Conservation (phyloP, 805 yeast species). For the Pichia gijzeniarum region DNA sequence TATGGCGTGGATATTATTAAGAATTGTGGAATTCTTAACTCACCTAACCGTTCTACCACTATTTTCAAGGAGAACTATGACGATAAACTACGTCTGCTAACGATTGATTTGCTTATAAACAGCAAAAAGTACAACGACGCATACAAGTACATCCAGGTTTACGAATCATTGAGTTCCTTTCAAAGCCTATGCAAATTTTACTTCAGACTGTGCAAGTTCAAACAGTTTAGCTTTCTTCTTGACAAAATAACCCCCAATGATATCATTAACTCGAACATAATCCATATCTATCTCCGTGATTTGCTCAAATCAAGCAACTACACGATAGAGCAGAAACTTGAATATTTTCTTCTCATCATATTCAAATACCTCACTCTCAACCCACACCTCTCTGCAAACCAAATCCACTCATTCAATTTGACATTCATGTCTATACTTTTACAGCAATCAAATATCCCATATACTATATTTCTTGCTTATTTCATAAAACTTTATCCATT, state of each 20-base stretch:
- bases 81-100: conserved; percentile 15
- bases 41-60: not conserved
- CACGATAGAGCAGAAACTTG: conserved; percentile 7
- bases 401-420: conserved; percentile 11
- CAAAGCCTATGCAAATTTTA: not conserved
- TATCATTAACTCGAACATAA: not conserved
- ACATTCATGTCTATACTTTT: conserved; percentile 10
- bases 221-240: not conserved
- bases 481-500: conserved; percentile 12
- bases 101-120: conserved; percentile 17
- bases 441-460: conserved; percentile 6
- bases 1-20: conserved; percentile 4
- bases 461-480: conserved; percentile 10
- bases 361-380: conserved; percentile 6
- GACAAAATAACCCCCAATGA: not conserved
- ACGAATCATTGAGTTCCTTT: not conserved
- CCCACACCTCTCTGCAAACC: not conserved
- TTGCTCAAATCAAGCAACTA: conserved; percentile 1
- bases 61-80: conserved; percentile 14
- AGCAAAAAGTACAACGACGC: conserved; percentile 15
- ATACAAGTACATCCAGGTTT: conserved; percentile 10
- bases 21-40: conserved; percentile 12
- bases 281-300: conserved; percentile 9
- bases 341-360: conserved; percentile 13
- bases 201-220: conserved; percentile 7